Percentiles rank a stretch among this genome's conserved stretches.
Conservation (phyloP, 805 yeast species). For the Wickerhamiella sorbophila region DNA sequence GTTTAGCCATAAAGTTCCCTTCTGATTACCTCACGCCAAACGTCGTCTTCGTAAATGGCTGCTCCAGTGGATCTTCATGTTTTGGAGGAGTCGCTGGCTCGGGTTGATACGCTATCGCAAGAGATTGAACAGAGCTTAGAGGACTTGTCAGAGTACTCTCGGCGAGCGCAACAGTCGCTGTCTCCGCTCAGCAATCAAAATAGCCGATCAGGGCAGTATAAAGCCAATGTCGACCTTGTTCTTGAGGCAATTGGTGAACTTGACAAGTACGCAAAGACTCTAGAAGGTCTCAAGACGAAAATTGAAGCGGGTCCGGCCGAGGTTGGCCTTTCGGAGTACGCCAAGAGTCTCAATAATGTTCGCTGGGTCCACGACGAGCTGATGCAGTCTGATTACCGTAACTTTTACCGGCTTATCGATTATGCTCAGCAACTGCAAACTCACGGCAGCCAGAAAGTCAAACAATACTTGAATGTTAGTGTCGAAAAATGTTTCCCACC, state of each 20-base stretch:
- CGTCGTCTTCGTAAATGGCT: background rate
- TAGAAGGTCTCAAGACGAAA: slow-evolving; percentile 13
- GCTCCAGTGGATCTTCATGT: slow-evolving; percentile 48
- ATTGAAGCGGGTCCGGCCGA: background rate
- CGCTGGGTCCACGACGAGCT: slow-evolving; percentile 6
- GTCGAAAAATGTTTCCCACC: background rate
- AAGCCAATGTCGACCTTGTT: slow-evolving; percentile 16
- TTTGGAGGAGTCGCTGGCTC: slow-evolving; percentile 54
- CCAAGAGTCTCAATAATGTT: slow-evolving; percentile 5
- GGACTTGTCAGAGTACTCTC: slow-evolving; percentile 38
- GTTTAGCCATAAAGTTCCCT: slow-evolving; percentile 8
- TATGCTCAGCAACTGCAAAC: slow-evolving; percentile 43
- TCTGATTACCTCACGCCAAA: background rate
- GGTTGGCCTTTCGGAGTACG: slow-evolving; percentile 24
- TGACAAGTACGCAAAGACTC: slow-evolving; percentile 29
- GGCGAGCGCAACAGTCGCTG: slow-evolving; percentile 45
- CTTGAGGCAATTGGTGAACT: slow-evolving; percentile 20
- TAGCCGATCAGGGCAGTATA: slow-evolving; percentile 28
- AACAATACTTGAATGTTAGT: slow-evolving; percentile 31
- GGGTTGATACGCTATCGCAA: slow-evolving; percentile 41
- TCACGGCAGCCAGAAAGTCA: slow-evolving; percentile 42
- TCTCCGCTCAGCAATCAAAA: slow-evolving; percentile 59
- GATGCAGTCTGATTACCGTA: slow-evolving; percentile 1
- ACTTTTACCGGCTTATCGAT: slow-evolving; percentile 51
- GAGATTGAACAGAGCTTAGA: slow-evolving; percentile 42